Evolutionary conservation across 306 rosid species (phyloP), one percentile per base, ranked within the genome.

Genomic region (Pyrus betulifolia): DNA sequence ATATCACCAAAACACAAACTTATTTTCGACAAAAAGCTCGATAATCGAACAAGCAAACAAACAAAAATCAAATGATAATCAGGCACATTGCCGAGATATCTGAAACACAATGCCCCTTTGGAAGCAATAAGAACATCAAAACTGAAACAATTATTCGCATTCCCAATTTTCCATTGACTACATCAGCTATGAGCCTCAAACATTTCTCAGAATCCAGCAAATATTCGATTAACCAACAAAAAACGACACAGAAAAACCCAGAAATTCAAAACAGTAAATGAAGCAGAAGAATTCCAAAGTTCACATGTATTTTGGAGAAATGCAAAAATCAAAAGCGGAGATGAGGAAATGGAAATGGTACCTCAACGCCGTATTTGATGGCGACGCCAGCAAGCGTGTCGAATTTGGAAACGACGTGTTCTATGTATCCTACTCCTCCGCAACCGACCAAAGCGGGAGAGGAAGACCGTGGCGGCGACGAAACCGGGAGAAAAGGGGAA

Each of bases 331-430:
- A 19, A 19, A 42, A 46, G 38, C 62, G 31, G 28, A 19, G 31
- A 9, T 11, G 44, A 46, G n/a, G 33, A 54, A 44, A 15, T 58
- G 6, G 17, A 3, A 1, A 5, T 57, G 18, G 40, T 80, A 93
- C 98, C 97, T 93, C 97, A 42, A 91, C 96, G 35, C 98, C 97
- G 58, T 93, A 93, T 83, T 91, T 93, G 88, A 93, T 93, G 70
- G 98, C 96, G 45, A 93, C 84, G 33, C 98, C 98, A 74, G 82
- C 98, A 71, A 93, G 88, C 25, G 98, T 93, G 73, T 93, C 98
- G 11, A 87, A 83, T 77, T 93, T 93, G 63, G 97, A 85, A 31
- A 93, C 90, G 46, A 68, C 80, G 71, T 93, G 98, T 58, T 90
- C 82, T 61, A 90, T 91, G 74, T 82, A 86, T 3, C 84, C 85